These are phyloP conservation scores for Populus alba DNA, from an alignment of 345 rosid genomes.

Conservation along the genomic window DNA sequence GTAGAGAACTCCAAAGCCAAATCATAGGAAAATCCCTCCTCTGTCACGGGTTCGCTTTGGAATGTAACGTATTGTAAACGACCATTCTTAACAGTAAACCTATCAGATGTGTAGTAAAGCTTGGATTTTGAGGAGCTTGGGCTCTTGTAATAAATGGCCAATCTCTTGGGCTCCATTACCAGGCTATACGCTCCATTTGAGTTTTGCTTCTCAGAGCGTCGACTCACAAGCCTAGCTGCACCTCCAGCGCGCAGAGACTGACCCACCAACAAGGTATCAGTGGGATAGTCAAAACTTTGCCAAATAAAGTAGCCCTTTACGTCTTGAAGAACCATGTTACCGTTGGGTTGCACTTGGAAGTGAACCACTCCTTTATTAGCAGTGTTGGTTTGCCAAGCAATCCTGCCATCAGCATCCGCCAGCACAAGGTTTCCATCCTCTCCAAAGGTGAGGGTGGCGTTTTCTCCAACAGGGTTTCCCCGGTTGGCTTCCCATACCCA, in stretches of 20 bases:
- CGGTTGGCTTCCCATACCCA: conserved; percentile 49
- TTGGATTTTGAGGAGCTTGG: conserved; percentile 25
- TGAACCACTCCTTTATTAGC: conserved; percentile 33
- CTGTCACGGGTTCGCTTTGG: background rate
- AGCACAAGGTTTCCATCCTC: conserved; percentile 34
- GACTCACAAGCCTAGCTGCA: conserved; percentile 46
- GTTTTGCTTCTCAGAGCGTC: conserved; percentile 35
- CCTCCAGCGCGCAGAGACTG: conserved; percentile 40
- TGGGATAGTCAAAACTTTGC: conserved; percentile 45
- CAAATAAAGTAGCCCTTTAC: conserved; percentile 11
- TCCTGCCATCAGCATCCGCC: conserved; percentile 22
- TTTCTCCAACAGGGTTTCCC: conserved; percentile 24
- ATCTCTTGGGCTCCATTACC: conserved; percentile 43
- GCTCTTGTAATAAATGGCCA: conserved; percentile 35
- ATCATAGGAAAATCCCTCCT: background rate
- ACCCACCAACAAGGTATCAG: conserved; percentile 61
- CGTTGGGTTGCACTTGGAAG: conserved; percentile 6
- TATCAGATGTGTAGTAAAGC: conserved; percentile 26
- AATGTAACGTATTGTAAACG: conserved; percentile 21
- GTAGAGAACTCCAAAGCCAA: background rate
- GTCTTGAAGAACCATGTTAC: conserved; percentile 19
- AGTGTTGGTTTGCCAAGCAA: conserved; percentile 37
- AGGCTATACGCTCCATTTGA: conserved; percentile 48
- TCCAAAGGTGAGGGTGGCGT: conserved; percentile 28
- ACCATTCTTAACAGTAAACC: background rate